Base-by-base conservation (phyloP, 352 stramenopile species). In the Thraustochytrium sp. region DNA sequence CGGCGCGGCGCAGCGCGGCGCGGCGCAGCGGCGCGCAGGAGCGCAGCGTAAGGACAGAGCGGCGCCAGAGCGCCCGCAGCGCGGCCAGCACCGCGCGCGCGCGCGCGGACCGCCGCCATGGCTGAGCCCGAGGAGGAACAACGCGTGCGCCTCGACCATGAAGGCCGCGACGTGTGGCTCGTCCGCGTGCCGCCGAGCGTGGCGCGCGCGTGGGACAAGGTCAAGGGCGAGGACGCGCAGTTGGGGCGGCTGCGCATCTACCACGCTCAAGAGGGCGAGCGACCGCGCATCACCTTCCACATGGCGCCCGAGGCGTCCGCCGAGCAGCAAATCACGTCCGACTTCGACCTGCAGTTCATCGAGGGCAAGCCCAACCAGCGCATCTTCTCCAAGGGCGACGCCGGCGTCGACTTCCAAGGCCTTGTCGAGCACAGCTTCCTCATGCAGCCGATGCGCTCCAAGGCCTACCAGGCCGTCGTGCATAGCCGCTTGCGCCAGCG, bases 381-480 rank as follows among this genome's bases (percentile, higher is more conserved):
- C 37, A 64, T 80, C 53, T 80, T 80, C 49, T 80, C 68, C 46
- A 80, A 80, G 38, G 68, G 68, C 29, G 68, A 80, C 42, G 68
- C 34, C 23, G 68, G 68, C 51, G 68, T 80, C 8, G 68, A 80
- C n/a, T 55, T 80, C 34, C 68, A 80, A 44, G 68, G 68, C 37
- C 21, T 65, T 18, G 68, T 80, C 11, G 68, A 80, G 49, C 68
- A 80, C 49, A 44, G 44, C n/a, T 80, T 80, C 38, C 40, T 80
- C 53, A 80, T 80, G 68, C 68, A 80, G 26, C 48, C 68, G 26
- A 23, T 80, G 46, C 68, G 48, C 46, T 80, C 68, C 1, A 3
- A 61, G 51, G 48, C 31, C 2, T 80, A 80, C 44, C 11, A 80
- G 0, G 40, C 42, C 13, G 31, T 51, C 23, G 53, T 80, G 0